phyloP scores from a whole-genome alignment of 2,329 filamentous ascomycete genomes.

The Scytalidium sp. region DNA sequence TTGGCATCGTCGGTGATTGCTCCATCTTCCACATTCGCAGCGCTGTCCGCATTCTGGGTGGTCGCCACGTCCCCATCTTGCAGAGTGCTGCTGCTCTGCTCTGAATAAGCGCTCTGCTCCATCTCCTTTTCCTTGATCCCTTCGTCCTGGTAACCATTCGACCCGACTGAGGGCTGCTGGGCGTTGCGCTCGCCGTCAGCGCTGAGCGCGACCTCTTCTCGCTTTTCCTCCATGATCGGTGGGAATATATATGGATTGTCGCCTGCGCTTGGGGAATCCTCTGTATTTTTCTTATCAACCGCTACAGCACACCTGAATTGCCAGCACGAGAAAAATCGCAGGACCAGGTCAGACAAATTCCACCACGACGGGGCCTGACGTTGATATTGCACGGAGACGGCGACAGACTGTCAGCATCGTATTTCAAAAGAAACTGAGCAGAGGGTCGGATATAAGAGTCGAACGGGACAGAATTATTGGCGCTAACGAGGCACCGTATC shows the following conservation, averaged over 20 bases:
- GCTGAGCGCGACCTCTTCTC: neutral
- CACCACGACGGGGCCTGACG: too few species aligned
- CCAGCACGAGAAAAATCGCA: too few species aligned
- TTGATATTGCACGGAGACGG: too few species aligned
- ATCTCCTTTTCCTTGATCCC: neutral
- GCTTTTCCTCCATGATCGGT: neutral
- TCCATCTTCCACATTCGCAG: neutral
- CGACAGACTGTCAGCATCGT: too few species aligned
- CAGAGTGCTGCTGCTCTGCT: neutral
- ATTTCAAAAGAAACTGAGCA: too few species aligned
- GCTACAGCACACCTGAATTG: too few species aligned
- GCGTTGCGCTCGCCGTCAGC: neutral
- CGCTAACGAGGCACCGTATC: too few species aligned
- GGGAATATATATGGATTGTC: too few species aligned
- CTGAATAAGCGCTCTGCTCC: neutral
- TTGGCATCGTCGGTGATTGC: neutral
- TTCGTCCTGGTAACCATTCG: neutral
- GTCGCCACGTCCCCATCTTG: neutral
- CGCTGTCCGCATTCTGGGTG: neutral
- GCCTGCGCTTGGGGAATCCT: too few species aligned
- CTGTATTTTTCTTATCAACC: neutral
- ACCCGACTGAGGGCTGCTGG: neutral
- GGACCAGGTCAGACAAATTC: too few species aligned
- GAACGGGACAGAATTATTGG: too few species aligned
- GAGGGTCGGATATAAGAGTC: too few species aligned